phyloP scores from a whole-genome alignment of 164 flowering plant genomes.

The Akebia trifoliata region DNA sequence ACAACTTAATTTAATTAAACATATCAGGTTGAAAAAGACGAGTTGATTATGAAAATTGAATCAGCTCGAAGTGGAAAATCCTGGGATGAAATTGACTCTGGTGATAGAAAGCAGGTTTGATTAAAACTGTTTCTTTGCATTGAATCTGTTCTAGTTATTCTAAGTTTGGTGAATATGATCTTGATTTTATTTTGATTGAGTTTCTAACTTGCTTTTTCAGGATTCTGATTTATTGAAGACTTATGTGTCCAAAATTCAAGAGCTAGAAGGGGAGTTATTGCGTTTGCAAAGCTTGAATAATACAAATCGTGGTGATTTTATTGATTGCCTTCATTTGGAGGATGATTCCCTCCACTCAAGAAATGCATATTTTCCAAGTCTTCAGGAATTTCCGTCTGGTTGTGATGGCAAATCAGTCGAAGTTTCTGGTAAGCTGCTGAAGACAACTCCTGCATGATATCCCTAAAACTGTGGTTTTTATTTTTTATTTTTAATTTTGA shows the following conservation, averaged over 20 bases:
- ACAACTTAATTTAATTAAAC: too few species aligned
- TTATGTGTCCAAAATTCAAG: conserved; percentile 74
- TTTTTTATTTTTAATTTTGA: conserved; percentile 1
- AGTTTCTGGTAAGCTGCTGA: conserved; percentile 14
- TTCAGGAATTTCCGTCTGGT: conserved; percentile 36
- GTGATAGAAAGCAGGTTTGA: conserved; percentile 44
- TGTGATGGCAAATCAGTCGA: conserved; percentile 44
- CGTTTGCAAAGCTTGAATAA: conserved; percentile 36
- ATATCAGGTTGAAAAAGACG: conserved; percentile 80
- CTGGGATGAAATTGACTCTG: conserved; percentile 69
- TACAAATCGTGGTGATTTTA: conserved; percentile 24
- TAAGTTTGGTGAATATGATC: background rate
- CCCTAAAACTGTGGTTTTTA: background rate
- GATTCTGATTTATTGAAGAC: conserved; percentile 52
- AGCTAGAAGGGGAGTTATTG: conserved; percentile 69
- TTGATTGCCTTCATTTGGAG: conserved; percentile 53
- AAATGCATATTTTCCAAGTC: conserved; percentile 24
- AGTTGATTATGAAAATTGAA: conserved; percentile 69
- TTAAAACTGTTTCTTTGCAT: background rate
- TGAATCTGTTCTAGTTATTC: background rate
- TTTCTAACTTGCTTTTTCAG: conserved; percentile 27
- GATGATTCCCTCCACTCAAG: conserved; percentile 44
- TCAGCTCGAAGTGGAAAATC: conserved; percentile 68
- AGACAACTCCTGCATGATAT: background rate
- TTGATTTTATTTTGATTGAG: background rate